Conservation (phyloP, 352 stramenopile species). For the Globisporangium megalacanthum region DNA sequence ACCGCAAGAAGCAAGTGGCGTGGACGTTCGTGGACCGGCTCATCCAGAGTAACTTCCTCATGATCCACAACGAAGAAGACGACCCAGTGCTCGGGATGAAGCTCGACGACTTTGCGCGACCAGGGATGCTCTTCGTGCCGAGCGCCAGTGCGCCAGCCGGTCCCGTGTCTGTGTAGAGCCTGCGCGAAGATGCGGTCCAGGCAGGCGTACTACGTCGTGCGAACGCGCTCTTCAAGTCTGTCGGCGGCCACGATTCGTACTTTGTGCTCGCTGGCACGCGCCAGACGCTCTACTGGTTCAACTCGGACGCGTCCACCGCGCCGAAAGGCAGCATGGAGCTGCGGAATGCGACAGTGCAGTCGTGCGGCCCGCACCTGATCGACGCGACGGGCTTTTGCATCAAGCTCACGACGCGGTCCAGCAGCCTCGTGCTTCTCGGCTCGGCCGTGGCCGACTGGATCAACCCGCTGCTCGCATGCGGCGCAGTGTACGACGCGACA, state of each 20-base stretch:
- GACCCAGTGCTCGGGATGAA: neutral
- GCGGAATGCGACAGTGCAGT: slow-evolving; percentile 1
- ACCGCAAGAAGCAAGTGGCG: neutral
- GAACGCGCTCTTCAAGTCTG: slow-evolving; percentile 3
- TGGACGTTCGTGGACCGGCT: slow-evolving; percentile 6
- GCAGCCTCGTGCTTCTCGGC: neutral
- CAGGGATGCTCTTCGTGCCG: slow-evolving; percentile 4
- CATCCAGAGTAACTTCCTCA: slow-evolving; percentile 8
- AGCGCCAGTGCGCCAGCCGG: neutral
- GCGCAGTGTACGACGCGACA: slow-evolving; percentile 1
- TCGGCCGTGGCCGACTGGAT: slow-evolving; percentile 4
- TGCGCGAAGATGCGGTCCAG: slow-evolving; percentile 9
- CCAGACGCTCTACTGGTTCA: slow-evolving; percentile 16
- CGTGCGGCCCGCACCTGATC: neutral
- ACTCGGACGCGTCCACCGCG: slow-evolving; percentile 8
- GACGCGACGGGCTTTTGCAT: neutral
- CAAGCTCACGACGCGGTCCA: slow-evolving; percentile 1
- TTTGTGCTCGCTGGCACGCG: slow-evolving; percentile 7
- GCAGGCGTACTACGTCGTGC: slow-evolving; percentile 5
- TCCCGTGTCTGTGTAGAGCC: slow-evolving; percentile 9
- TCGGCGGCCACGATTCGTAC: slow-evolving; percentile 7
- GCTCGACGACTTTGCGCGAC: slow-evolving; percentile 6
- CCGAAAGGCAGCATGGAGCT: neutral
- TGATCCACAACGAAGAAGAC: slow-evolving; percentile 5
- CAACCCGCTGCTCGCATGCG: slow-evolving; percentile 6